Evolutionary conservation across 2,329 filamentous ascomycete genomes (phyloP), one percentile per base, ranked within the genome.

Genomic region (Eutypa lata): DNA sequence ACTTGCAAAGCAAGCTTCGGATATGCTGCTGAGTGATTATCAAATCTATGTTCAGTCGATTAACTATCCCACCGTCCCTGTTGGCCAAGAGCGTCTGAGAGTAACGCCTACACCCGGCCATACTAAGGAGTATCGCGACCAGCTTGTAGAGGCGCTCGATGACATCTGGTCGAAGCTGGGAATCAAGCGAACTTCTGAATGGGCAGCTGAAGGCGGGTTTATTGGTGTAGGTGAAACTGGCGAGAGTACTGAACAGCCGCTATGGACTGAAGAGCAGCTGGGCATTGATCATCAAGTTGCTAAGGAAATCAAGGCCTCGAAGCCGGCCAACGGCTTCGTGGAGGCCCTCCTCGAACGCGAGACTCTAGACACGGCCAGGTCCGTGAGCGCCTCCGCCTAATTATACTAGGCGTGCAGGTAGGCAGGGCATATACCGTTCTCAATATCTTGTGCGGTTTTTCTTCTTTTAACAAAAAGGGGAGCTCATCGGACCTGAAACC

Each of bases 11-110:
- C 80, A 87, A 63, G 94, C 94, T 7, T 96, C 90, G 22, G 94
- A 99, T 69, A 85, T 96, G 77, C 84, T 99, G 21, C 82, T 99
- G 14, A 86, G 89, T 61, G 88, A 96, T 61, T 89, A 96, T 77
- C 84, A 86, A 56, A 97, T 99, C 68, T 99, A 99, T 69, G 94
- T 99, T 24, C 94, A 99, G 75, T 91, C 91, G 51, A 97, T 99
- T 81, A 99, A 99, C 77, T 97, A 97, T 74, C 94, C 94, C 2
- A 99, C 94, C 49, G 94, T 99, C 2, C 94, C 94, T 2, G 91
- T 96, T 7, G 94, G 94, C n/a, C 92, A 99, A 77, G 94, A 99
- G 74, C 87, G 94, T 53, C 87, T 99, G 52, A 89, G 94, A 61
- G 91, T 99, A 71, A 99, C 94, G 2, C 94, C 94, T 0, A 99